A percentile compares a stretch with the other conserved stretches of the same genome.
These are phyloP conservation scores for Nigrograna mackinnonii DNA, from an alignment of 2,329 filamentous ascomycete genomes.

Conservation along the genomic window DNA sequence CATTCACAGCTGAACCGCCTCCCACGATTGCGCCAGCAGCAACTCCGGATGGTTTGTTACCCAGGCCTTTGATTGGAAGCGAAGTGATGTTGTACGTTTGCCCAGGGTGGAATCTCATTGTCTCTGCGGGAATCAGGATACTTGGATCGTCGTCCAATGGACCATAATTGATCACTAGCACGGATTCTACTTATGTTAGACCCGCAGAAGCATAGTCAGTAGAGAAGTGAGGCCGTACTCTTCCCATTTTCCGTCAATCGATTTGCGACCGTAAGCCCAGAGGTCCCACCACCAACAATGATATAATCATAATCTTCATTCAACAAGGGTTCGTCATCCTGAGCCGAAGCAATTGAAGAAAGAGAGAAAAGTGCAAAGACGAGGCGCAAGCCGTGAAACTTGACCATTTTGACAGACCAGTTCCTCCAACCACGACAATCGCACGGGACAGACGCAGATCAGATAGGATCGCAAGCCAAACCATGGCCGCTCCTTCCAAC, in stretches of 20 bases:
- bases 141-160: constrained; percentile 5
- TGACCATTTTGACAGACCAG: no score
- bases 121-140: constrained; percentile 5
- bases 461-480: no score
- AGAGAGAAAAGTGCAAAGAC: no score
- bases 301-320: constrained; percentile 13
- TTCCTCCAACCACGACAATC: no score
- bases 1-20: constrained; percentile 38
- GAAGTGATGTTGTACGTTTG: constrained; percentile 29
- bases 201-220: neutral
- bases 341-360: no score
- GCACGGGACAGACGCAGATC: no score
- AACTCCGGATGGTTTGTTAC: constrained; percentile 15
- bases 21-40: constrained; percentile 29
- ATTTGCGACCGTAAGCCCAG: constrained; percentile 10
- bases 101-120: constrained; percentile 19
- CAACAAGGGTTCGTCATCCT: no score
- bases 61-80: constrained; percentile 9
- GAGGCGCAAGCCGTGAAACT: no score
- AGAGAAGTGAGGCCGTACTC: neutral
- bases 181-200: constrained; percentile 4
- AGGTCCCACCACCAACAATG: constrained; percentile 13
- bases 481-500: no score
- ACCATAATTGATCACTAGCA: constrained; percentile 23
- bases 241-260: constrained; percentile 8